Percentiles rank a stretch among this genome's conserved stretches.
Conservation (phyloP, 192 early-diverging fungal genomes). For the Backusella liffmaniae region DNA sequence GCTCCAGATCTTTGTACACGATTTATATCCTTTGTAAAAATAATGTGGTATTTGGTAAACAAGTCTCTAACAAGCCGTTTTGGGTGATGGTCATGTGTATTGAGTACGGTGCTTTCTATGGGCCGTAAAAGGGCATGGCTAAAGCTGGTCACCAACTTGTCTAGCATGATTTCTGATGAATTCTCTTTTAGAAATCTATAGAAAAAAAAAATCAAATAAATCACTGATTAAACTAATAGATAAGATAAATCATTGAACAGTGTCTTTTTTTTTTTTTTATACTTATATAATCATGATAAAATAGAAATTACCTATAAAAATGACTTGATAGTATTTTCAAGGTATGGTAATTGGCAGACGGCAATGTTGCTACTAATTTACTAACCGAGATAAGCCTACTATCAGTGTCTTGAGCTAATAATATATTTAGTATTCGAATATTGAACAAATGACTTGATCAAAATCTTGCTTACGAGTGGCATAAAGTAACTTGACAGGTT, state of each 20-base stretch:
- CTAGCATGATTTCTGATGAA: constrained; percentile 31
- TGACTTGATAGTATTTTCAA: constrained; percentile 37
- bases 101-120: constrained; percentile 35
- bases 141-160: constrained; percentile 35
- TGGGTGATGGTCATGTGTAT: constrained; percentile 46
- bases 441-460: neutral
- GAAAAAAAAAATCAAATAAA: neutral
- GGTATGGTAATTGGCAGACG: constrained; percentile 46
- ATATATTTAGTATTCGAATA: neutral
- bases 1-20: constrained; percentile 2
- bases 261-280: neutral
- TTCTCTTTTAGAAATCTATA: neutral
- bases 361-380: constrained; percentile 45
- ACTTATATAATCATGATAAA: neutral
- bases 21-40: constrained; percentile 31
- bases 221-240: neutral
- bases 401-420: neutral
- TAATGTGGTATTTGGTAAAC: constrained; percentile 38
- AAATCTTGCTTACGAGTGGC: constrained; percentile 39
- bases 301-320: constrained; percentile 17
- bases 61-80: constrained; percentile 46
- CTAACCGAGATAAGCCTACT: constrained; percentile 40
- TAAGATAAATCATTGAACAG: too few species aligned
- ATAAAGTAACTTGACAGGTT: constrained; percentile 64
- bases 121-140: constrained; percentile 48